Evolutionary conservation across 164 flowering plant genomes (phyloP), one percentile per base, ranked within the genome.

Genomic region (Macadamia tetraphylla): DNA sequence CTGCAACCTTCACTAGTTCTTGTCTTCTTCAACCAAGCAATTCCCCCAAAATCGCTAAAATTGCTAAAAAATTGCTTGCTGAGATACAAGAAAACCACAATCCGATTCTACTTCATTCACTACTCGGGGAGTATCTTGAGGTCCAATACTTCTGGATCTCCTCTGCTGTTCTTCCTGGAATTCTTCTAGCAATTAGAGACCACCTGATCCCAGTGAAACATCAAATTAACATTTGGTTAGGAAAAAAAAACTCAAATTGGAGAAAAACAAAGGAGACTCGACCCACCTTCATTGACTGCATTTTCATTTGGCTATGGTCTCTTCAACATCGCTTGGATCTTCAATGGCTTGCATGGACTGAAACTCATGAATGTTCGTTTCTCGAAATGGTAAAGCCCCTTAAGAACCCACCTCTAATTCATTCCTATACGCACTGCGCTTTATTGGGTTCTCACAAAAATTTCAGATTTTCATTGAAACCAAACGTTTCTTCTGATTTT

Each of bases 111-210:
- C 40, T 1, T 53, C 57, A 11, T 53, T 53, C 57, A 53, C 17
- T 53, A 35, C 76, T 80, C 13, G 81, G 71, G 12, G 82, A 79
- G 61, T 75, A 66, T 72, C 79, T 74, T 18, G 83, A 75, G 29
- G 68, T 75, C 87, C 87, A 83, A 72, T 80, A 81, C 66, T 79
- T 71, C 60, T 80, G 74, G 23, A 81, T 81, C 53, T 81, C 87
- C 52, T 80, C 81, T 14, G 85, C 82, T 46, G 83, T 80, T 75
- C 87, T 78, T 71, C 85, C 87, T 13, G 85, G 87, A 44, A 83
- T 81, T 61, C 84, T 79, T 55, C 87, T 83, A 65, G 87, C 84
- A 72, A 83, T 83, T 49, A 83, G 73, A 58, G 77, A n/a, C 87
- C 84, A 83, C 65, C 87, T 81, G 76, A 62, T 62, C 48, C 62